phyloP scores from a whole-genome alignment of 306 rosid species.

The Castanopsis chinensis region DNA sequence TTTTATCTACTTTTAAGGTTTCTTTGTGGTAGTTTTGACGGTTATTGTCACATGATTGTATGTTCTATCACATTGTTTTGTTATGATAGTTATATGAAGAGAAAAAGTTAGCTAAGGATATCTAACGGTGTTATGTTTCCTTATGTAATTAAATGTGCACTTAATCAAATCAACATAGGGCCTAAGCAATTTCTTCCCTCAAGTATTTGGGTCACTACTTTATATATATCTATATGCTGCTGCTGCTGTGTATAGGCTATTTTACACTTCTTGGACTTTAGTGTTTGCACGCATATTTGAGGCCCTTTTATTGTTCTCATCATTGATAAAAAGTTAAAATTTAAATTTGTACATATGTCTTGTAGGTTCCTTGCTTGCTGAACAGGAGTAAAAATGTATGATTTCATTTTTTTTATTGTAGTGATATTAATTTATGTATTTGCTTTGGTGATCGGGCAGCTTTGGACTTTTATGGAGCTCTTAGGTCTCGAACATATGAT shows the following conservation, averaged over 20 bases:
- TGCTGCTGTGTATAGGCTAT: neutral
- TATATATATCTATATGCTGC: neutral
- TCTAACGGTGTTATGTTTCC: neutral
- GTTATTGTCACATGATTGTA: neutral
- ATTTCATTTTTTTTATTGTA: neutral
- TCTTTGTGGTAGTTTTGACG: neutral
- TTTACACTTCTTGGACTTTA: neutral
- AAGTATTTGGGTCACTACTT: no score
- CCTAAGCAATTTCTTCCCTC: no score
- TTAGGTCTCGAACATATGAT: constrained; percentile 89
- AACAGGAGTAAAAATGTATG: neutral
- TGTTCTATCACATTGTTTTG: neutral
- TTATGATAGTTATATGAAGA: neutral
- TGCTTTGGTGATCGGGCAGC: constrained; percentile 51
- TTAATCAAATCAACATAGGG: no score
- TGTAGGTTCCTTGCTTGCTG: neutral
- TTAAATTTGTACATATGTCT: no score
- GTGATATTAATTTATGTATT: neutral
- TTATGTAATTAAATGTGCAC: neutral
- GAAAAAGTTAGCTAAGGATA: neutral
- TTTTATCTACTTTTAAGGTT: neutral
- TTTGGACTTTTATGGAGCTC: constrained; percentile 96
- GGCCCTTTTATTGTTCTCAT: neutral
- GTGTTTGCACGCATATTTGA: neutral
- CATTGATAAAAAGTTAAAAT: neutral